Evolutionary conservation across 2,329 filamentous ascomycete genomes (phyloP), one percentile per base, ranked within the genome.

Genomic region (Zymoseptoria brevis): DNA sequence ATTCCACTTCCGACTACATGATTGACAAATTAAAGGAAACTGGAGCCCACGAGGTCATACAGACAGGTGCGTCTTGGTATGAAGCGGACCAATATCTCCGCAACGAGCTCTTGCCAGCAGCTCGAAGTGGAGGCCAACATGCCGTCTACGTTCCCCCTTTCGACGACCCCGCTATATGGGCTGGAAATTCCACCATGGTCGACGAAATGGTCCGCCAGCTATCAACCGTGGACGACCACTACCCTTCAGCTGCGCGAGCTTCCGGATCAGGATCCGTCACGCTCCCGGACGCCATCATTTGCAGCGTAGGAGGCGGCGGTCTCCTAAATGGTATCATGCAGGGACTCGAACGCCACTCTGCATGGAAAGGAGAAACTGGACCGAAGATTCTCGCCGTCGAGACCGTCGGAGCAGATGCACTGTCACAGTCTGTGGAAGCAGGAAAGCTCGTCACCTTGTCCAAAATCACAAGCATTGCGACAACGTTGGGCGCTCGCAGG

Each of bases 241-340:
- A 77, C 8, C 80, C 88, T 2, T 45, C 35, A 16, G 16, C 35
- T 16, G n/a, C 35, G 35, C 35, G 16, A n/a, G 35, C 2, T 6
- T 16, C 35, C 13, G 13, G 13, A 45, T n/a, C 35, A 45, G 35
- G 4, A 7, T 13, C 13, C n/a, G 13, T n/a, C 35, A n/a, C 16
- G 1, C 35, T 45, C 35, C 80, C 88, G 3, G 86, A 91, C 67
- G 87, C 81, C 3, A 78, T 96, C n/a, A 81, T 93, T 53, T 93
- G 88, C 74, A 87, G 81, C 62, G 88, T 92, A 49, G 90, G 90
- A 8, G 90, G 90, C 8, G 90, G 90, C 8, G 90, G 90, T 0
- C 75, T 95, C 24, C 80, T 96, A 56, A 88, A 87, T 68, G 90
- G 90, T 4, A 75, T 96, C 58, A 83, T 89, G 74, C 79, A 86